Conservation (phyloP, 2,329 filamentous ascomycete species). For the Cytospora leucostoma region DNA sequence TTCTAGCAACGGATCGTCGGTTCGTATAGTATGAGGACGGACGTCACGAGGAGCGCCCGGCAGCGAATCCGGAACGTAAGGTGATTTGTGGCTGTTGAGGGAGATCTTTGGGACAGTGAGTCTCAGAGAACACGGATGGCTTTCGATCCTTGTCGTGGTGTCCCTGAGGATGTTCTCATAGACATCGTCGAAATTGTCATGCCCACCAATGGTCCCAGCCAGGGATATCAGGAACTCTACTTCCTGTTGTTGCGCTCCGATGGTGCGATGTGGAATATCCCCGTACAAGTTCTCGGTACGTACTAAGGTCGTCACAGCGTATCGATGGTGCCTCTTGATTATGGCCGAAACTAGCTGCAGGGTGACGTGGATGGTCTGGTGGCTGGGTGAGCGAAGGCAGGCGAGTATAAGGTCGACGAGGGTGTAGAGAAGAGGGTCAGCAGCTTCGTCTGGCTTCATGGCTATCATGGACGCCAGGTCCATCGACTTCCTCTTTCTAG, state of each 20-base stretch:
- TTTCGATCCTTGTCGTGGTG: conserved; percentile 67
- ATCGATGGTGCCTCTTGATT: conserved; percentile 82
- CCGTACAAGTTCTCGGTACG: conserved; percentile 62
- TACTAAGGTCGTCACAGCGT: conserved; percentile 76
- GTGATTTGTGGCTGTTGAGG: conserved; percentile 57
- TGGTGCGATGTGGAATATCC: conserved; percentile 61
- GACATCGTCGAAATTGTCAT: conserved; percentile 69
- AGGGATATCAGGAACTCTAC: conserved; percentile 70
- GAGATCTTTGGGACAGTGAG: conserved; percentile 64
- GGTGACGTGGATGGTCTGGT: conserved; percentile 87
- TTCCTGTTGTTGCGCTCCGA: conserved; percentile 74
- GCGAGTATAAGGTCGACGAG: conserved; percentile 87
- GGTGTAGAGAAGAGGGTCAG: conserved; percentile 87
- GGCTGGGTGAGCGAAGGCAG: conserved; percentile 79
- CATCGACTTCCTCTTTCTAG: conserved; percentile 84
- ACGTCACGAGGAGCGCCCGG: conserved; percentile 64
- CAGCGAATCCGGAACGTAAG: conserved; percentile 56
- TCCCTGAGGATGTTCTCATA: conserved; percentile 75
- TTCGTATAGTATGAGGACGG: conserved; percentile 61
- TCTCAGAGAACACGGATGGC: conserved; percentile 71
- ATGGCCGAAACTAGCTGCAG: conserved; percentile 85
- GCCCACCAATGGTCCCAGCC: conserved; percentile 67
- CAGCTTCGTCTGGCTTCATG: conserved; percentile 69
- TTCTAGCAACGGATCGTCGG: conserved; percentile 63
- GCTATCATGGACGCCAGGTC: conserved; percentile 81